phyloP scores from a whole-genome alignment of 2,329 filamentous ascomycete genomes.

The Trichophaea hybrida region DNA sequence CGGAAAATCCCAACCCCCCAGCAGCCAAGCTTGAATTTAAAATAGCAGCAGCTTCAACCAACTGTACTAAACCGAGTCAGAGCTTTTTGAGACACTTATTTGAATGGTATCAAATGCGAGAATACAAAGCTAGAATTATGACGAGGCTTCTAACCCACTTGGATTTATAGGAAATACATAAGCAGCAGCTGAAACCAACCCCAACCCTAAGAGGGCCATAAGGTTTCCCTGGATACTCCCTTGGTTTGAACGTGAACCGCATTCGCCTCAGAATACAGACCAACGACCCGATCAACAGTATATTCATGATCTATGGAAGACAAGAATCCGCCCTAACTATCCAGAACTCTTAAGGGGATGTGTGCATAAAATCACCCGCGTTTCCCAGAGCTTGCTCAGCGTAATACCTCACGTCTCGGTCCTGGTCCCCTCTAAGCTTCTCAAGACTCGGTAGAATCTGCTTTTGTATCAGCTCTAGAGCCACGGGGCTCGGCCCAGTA shows the following conservation, averaged over 20 bases:
- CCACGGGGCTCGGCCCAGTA: conserved; percentile 50
- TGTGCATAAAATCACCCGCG: conserved; percentile 42
- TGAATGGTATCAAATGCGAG: too few relatives aligned
- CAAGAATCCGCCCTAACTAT: neutral
- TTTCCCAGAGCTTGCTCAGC: conserved; percentile 68
- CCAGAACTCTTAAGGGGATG: conserved; percentile 23
- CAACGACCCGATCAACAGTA: neutral
- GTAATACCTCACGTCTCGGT: conserved; percentile 97
- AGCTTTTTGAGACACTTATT: too few relatives aligned
- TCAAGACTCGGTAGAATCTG: conserved; percentile 78
- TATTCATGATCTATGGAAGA: conserved; percentile 10
- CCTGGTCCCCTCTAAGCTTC: conserved; percentile 92
- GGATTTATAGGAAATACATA: neutral
- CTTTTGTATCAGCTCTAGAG: conserved; percentile 67
- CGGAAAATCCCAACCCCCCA: too few relatives aligned
- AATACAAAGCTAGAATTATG: too few relatives aligned
- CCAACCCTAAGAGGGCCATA: too few relatives aligned
- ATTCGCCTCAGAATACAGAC: neutral
- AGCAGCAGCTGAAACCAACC: neutral
- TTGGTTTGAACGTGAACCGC: too few relatives aligned
- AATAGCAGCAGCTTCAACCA: too few relatives aligned
- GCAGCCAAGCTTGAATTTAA: too few relatives aligned
- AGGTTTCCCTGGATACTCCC: too few relatives aligned
- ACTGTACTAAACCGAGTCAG: too few relatives aligned
- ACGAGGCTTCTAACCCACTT: neutral